Base-by-base conservation (phyloP, 176 grass and related monocot species). In the Aegilops bicornis region DNA sequence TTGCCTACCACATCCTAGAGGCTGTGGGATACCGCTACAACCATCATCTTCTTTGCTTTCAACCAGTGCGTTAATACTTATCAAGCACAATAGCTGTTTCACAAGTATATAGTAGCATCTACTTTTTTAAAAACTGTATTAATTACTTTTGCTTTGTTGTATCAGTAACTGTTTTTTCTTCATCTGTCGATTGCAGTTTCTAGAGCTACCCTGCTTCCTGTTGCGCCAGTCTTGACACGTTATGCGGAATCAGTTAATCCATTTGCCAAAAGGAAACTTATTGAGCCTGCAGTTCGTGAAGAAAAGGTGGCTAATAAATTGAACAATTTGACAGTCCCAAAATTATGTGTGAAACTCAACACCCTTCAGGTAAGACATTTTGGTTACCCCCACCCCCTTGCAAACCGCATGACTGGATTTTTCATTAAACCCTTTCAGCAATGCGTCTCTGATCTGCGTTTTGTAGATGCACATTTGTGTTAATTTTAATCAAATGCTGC, bases 261-360 rank as follows among this genome's bases (percentile, higher is more conserved):
- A 40, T 98, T 95, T 81, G 86, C 84, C 36, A 98, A 85, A 88
- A 95, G 83, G 82, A 98, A 91, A 71, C n/a, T 74, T 50, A 67
- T 90, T 52, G 90, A 92, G 32, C 64, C 47, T 77, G 66, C 68
- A 83, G 29, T 83, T 76, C 36, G 68, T 60, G 95, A 95, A 60
- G 91, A 91, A 75, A 88, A 86, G 89, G 81, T 93, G 52, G 73
- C 30, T 79, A 78, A 50, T 80, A 89, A 87, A 73, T 70, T 95
- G 89, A 80, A 92, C 75, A 83, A 80, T 67, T 81, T 98, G 80
- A 87, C 87, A 7, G 85, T 92, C 19, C 72, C 71, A 35, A 93
- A 93, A 84, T 85, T 98, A 45, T 98, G 95, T 90, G 93, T 95
- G 69, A 98, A 98, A 90, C 91, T 98, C 45, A 98, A 95, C 82